A percentile compares a stretch with the other conserved stretches of the same genome.
Evolutionary conservation across 2,329 filamentous ascomycete genomes (phyloP).

Genomic region (Phaeomoniella chlamydospora): DNA sequence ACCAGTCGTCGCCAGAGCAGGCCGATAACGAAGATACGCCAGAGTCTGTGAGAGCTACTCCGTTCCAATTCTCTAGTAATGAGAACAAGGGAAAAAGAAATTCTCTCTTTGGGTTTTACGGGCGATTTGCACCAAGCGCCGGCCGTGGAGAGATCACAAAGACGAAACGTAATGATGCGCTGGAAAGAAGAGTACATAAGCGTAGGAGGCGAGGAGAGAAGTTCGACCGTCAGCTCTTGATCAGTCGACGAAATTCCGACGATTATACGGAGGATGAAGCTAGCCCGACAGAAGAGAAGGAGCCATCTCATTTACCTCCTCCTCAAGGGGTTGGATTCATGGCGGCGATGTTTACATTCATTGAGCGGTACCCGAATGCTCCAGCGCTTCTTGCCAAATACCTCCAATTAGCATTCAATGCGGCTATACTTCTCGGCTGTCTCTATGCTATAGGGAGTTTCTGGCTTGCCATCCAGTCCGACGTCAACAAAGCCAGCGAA

Average conservation of each 20-base stretch:
- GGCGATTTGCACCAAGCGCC: conserved; percentile 30
- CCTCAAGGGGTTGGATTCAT: conserved; percentile 12
- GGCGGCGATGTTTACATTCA: conserved; percentile 40
- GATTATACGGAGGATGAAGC: conserved; percentile 23
- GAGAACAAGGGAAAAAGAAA: conserved; percentile 14
- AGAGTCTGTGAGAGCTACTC: conserved; percentile 18
- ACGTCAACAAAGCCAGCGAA: conserved; percentile 59
- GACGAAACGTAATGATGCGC: conserved; percentile 29
- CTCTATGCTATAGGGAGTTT: conserved; percentile 56
- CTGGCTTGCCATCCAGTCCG: conserved; percentile 54
- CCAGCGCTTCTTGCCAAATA: conserved; percentile 53
- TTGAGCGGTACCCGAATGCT: conserved; percentile 50
- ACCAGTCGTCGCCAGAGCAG: conserved; percentile 27
- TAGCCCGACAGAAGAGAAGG: conserved; percentile 6
- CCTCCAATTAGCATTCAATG: conserved; percentile 43
- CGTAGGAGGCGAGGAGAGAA: conserved; percentile 31
- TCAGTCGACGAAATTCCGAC: conserved; percentile 22
- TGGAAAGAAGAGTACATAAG: conserved; percentile 32
- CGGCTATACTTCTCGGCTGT: conserved; percentile 29
- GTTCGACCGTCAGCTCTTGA: conserved; percentile 23
- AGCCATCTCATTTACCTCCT: conserved; percentile 20
- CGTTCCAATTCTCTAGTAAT: conserved; percentile 9
- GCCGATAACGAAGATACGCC: conserved; percentile 34
- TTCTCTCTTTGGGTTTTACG: conserved; percentile 25
- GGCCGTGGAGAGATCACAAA: conserved; percentile 52